Conservation (phyloP, 495 filamentous ascomycete genomes). For the Collariella sp. region DNA sequence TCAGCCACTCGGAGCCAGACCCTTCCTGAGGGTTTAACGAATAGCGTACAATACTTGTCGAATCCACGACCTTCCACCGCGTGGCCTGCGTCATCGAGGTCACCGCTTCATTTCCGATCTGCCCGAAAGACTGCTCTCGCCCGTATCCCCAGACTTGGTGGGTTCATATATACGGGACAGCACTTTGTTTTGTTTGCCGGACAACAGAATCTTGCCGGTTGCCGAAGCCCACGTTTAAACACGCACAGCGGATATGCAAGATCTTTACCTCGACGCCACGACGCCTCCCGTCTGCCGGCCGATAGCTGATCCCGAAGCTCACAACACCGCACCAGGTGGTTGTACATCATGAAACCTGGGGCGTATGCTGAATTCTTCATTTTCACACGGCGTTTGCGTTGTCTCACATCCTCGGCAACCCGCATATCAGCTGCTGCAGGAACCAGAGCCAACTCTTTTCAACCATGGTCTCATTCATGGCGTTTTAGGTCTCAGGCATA, state of each 20-base stretch:
- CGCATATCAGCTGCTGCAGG: constrained; percentile 13
- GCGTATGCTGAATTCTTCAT: not conserved
- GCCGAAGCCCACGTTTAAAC: not conserved
- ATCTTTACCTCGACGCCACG: constrained; percentile 2
- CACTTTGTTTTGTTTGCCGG: not conserved
- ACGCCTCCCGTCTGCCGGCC: not conserved
- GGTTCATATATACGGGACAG: not conserved
- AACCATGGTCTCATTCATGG: not conserved
- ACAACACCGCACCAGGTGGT: not conserved
- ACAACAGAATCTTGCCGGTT: not conserved
- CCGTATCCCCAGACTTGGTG: no score
- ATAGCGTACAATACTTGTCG: no score
- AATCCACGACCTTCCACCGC: no score
- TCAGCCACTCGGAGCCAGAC: no score
- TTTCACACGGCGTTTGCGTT: not conserved
- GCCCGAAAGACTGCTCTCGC: no score
- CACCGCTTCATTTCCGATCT: no score
- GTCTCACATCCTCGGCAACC: not conserved
- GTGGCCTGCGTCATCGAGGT: no score
- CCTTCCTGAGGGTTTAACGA: no score
- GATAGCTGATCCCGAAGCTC: not conserved
- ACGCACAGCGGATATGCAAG: constrained; percentile 1
- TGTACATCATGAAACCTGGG: not conserved
- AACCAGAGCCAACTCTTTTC: not conserved
- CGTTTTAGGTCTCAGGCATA: not conserved